Evolutionary conservation across 179 eudicot genomes (phyloP), one percentile per base, ranked within the genome.

Genomic region (Beta macrorhiza): DNA sequence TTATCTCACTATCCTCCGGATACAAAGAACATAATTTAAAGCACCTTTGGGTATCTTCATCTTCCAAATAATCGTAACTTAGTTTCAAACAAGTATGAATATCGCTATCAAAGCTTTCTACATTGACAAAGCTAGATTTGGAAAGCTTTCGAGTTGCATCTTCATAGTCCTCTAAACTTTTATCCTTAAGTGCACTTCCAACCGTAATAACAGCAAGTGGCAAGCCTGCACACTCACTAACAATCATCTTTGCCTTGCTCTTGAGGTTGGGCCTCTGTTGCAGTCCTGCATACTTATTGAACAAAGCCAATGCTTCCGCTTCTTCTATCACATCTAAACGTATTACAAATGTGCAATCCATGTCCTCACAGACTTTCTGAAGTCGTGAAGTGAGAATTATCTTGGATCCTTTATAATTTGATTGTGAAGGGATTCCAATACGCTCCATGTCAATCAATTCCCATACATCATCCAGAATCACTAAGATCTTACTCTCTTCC

Each of bases 381-480:
- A 74, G 32, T 7, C 81, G 62, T 8, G 81, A 29, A 3, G 78
- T 75, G 15, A 75, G n/a, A 19, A 59, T 22, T 57, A 75, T 59
- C 67, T 75, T 75, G 15, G 25, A 59, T 29, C 78, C 67, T 37
- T 42, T 29, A 17, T 59, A 22, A 8, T 75, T 29, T 5, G 17
- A 19, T 5, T 17, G n/a, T 22, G 64, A 57, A 1, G 67, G 67
- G 19, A 75, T 75, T 9, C 78, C 78, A 57, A 75, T n/a, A 3
- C 7, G 19, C 4, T 57, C 52, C 52, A 59, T 1, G 25, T 56
- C 52, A 22, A 75, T 14, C 12, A 16, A 29, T 19, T 75, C 78
- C 78, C 78, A 75, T 12, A 59, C 78, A 75, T 67, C 81, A 74
- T 74, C 83, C 64, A 62, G 25, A 49, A 74, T 52, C 0, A 80